Evolutionary conservation across 192 early-diverging fungal genomes (phyloP), one percentile per base, ranked within the genome.

Genomic region (Gigaspora rosea): DNA sequence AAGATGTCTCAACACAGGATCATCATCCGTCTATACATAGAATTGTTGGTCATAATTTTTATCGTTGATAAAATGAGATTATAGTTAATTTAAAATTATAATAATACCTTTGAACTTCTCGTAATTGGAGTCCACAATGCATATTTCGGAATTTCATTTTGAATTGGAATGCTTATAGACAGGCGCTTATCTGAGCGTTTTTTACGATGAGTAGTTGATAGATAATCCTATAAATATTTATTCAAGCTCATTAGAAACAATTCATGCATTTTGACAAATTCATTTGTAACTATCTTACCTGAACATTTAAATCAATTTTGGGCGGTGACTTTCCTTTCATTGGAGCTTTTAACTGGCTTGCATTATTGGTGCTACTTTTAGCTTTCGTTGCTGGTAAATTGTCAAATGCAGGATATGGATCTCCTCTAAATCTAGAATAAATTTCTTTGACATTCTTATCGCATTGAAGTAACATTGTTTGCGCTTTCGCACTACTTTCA

Each of bases 1-100:
- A 63, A 76, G 62, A 76, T 76, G 74, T 22, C 74, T 63, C 35
- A 76, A 54, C 10, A 76, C 74, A 5, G 74, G 74, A 61, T 76
- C 74, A 54, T 76, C 74, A 36, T 63, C 49, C 32, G 74, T 76
- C 74, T 76, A 72, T 49, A 49, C 8, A 22, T 59, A 22, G 8
- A 59, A 59, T 27, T 20, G 8, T n/a, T 59, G 18, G n/a, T 20
- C 8, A n/a, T n/a, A 20, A 59, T 59, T 18, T 16, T 58, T 58
- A 58, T 58, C 18, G 13, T 51, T 51, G 50, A 35, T n/a, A 65
- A 75, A 49, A n/a, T 2, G 54, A 3, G 15, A 52, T 8, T 52
- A 22, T 8, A 0, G 51, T n/a, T 13, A 48, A 32, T 12, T 12
- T 36, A 20, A 49, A 20, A 33, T 18, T 11, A 52, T 41, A 8